A percentile compares a stretch with the other conserved stretches of the same genome.
Conservation (phyloP, 805 yeast genomes). For the Lipomyces kockii region DNA sequence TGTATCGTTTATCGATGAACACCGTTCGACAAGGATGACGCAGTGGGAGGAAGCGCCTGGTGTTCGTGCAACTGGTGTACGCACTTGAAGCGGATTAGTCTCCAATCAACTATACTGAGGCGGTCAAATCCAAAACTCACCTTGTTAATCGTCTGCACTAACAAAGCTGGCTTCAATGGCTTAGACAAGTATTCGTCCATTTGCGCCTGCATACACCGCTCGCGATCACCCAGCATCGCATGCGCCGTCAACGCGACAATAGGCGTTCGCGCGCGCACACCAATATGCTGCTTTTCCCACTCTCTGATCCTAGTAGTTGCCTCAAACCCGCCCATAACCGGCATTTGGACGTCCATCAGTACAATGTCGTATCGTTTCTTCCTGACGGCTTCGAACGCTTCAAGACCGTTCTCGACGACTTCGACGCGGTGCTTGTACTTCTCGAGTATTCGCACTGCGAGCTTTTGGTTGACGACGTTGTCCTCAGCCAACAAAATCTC, state of each 20-base stretch:
- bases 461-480: slow-evolving; percentile 82
- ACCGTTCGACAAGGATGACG: neutral
- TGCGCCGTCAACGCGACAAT: slow-evolving; percentile 90
- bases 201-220: slow-evolving; percentile 81
- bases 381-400: slow-evolving; percentile 77
- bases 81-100: slow-evolving; percentile 12
- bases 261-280: slow-evolving; percentile 77
- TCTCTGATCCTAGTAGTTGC: slow-evolving; percentile 85
- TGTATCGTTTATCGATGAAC: neutral
- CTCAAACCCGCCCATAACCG: slow-evolving; percentile 93
- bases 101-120: neutral
- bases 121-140: slow-evolving; percentile 4
- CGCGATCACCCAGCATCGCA: slow-evolving; percentile 93
- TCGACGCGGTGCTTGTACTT: slow-evolving; percentile 83
- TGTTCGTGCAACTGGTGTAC: slow-evolving; percentile 31
- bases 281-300: slow-evolving; percentile 82
- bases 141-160: slow-evolving; percentile 82
- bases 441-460: slow-evolving; percentile 82
- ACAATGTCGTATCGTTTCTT: slow-evolving; percentile 75
- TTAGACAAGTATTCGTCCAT: slow-evolving; percentile 92
- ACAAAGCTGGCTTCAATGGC: slow-evolving; percentile 80
- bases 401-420: slow-evolving; percentile 84
- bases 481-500: slow-evolving; percentile 83
- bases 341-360: slow-evolving; percentile 94
- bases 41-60: neutral